Conservation (phyloP, 2,329 filamentous ascomycete species). For the Leptographium procerum region DNA sequence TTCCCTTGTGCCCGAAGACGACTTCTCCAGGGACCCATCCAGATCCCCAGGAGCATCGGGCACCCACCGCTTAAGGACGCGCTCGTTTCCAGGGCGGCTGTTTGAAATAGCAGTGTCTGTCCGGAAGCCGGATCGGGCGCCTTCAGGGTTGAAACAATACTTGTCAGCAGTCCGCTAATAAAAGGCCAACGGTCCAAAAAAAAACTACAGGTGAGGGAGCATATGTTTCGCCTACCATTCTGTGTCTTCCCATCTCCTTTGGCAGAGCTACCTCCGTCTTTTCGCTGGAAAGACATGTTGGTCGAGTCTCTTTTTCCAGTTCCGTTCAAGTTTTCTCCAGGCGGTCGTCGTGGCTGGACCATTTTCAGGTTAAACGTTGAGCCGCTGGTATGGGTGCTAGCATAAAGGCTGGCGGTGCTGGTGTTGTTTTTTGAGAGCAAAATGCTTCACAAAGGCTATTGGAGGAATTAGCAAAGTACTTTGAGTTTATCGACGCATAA, state of each 20-base stretch:
- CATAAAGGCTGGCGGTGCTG: slow-evolving; percentile 15
- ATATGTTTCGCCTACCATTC: slow-evolving; percentile 25
- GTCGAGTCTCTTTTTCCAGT: slow-evolving; percentile 18
- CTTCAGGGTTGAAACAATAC: slow-evolving; percentile 27
- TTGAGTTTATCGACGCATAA: not conserved
- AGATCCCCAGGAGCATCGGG: slow-evolving; percentile 50
- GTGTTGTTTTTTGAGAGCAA: not conserved
- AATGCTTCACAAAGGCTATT: not conserved
- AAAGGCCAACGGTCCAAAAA: not conserved
- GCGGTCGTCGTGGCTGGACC: slow-evolving; percentile 23
- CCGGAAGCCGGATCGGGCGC: slow-evolving; percentile 58
- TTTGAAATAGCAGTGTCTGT: slow-evolving; percentile 86
- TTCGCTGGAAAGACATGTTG: slow-evolving; percentile 22
- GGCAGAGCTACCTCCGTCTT: slow-evolving; percentile 18
- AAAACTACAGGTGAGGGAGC: not conserved
- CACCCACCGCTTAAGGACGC: slow-evolving; percentile 72
- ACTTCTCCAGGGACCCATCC: slow-evolving; percentile 61
- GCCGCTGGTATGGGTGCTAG: slow-evolving; percentile 15
- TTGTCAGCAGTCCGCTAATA: not conserved
- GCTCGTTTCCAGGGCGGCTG: slow-evolving; percentile 55
- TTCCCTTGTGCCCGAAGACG: slow-evolving; percentile 27
- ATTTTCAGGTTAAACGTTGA: slow-evolving; percentile 18
- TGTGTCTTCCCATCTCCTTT: slow-evolving; percentile 25
- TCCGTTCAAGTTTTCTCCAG: slow-evolving; percentile 20
- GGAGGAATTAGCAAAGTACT: not conserved